A percentile compares a stretch with the other conserved stretches of the same genome.
phyloP scores from a whole-genome alignment of 176 grass and related monocot species.

The Paspalum vaginatum region DNA sequence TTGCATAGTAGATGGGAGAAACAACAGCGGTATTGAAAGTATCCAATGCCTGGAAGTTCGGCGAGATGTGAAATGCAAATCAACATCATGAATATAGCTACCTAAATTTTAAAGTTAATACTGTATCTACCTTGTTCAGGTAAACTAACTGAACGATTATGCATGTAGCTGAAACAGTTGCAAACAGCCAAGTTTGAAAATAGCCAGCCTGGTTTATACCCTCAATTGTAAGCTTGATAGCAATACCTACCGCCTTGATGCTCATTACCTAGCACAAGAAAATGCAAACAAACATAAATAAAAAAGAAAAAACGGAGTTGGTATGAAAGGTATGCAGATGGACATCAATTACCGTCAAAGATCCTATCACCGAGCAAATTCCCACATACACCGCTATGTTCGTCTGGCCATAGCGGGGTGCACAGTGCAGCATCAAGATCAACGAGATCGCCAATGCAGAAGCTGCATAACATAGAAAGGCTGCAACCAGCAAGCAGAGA shows the following conservation, averaged over 20 bases:
- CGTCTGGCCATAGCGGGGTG: conserved; percentile 82
- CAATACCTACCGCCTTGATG: conserved; percentile 92
- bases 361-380: conserved; percentile 93
- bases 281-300: conserved; percentile 14
- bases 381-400: conserved; percentile 93
- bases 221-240: conserved; percentile 88
- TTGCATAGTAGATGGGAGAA: conserved; percentile 94
- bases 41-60: conserved; percentile 75
- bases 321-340: background rate
- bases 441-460: conserved; percentile 67
- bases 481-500: conserved; percentile 32
- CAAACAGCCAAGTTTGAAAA: conserved; percentile 95
- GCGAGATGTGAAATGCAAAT: background rate
- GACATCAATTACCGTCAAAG: conserved; percentile 79
- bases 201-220: conserved; percentile 85
- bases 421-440: conserved; percentile 82
- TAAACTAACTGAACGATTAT: conserved; percentile 87
- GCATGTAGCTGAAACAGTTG: conserved; percentile 72
- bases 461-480: conserved; percentile 81
- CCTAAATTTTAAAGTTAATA: background rate
- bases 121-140: conserved; percentile 80
- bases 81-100: background rate
- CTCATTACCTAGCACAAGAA: conserved; percentile 85
- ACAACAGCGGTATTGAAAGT: conserved; percentile 97
- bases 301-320: conserved; percentile 13